A percentile compares a stretch with the other conserved stretches of the same genome.
Evolutionary conservation across 2,329 filamentous ascomycete genomes (phyloP).

Genomic region (Tympanopsis confertula): DNA sequence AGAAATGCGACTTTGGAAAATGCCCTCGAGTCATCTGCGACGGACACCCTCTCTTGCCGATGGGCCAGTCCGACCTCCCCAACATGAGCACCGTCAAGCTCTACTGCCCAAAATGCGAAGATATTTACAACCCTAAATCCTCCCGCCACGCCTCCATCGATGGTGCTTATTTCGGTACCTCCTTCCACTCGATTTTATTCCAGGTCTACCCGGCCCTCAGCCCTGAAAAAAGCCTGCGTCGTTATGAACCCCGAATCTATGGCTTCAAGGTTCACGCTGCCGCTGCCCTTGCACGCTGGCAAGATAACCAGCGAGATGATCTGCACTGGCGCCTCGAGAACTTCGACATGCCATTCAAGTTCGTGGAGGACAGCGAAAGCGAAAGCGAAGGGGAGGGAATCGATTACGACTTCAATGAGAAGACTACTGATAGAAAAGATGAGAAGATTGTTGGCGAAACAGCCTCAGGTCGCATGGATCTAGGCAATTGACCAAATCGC

Average conservation of each 20-base stretch:
- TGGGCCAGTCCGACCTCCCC: slow-evolving; percentile 83
- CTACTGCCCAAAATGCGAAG: slow-evolving; percentile 93
- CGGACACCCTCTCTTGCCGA: slow-evolving; percentile 82
- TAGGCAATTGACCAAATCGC: slow-evolving; percentile 1
- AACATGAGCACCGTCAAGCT: slow-evolving; percentile 87
- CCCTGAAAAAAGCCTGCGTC: slow-evolving; percentile 71
- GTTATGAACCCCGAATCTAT: slow-evolving; percentile 84
- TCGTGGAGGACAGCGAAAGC: slow-evolving; percentile 56
- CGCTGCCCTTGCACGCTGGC: slow-evolving; percentile 83
- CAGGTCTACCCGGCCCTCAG: slow-evolving; percentile 90
- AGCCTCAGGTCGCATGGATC: slow-evolving; percentile 1
- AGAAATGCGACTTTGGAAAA: slow-evolving; percentile 95
- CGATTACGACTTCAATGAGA: slow-evolving; percentile 29
- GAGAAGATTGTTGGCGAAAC: background rate
- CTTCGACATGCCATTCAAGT: slow-evolving; percentile 67
- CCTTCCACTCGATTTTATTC: slow-evolving; percentile 98
- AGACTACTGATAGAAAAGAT: background rate
- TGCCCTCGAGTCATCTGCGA: slow-evolving; percentile 94
- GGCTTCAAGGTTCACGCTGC: slow-evolving; percentile 91
- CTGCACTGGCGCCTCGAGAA: slow-evolving; percentile 67
- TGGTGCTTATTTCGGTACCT: slow-evolving; percentile 94
- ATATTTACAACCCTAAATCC: slow-evolving; percentile 97
- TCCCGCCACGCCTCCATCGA: slow-evolving; percentile 90
- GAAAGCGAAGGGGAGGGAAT: slow-evolving; percentile 54
- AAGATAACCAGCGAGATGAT: slow-evolving; percentile 67